A percentile compares a stretch with the other conserved stretches of the same genome.
phyloP scores from a whole-genome alignment of 2,329 filamentous ascomycete genomes.

The Ophiostoma sp. region DNA sequence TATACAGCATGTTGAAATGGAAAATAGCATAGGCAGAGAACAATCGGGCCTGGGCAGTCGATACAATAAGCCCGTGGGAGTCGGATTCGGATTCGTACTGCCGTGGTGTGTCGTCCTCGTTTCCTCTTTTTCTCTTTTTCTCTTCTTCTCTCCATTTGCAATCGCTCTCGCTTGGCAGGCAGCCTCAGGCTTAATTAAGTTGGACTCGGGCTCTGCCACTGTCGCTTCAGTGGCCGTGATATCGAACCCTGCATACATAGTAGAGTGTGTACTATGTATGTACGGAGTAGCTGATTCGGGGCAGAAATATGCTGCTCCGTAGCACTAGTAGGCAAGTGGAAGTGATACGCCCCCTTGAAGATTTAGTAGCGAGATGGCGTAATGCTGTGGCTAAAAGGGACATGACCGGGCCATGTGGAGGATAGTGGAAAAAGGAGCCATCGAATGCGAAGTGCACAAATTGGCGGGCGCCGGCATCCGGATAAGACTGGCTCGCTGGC shows the following conservation, averaged over 20 bases:
- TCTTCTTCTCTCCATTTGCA: not conserved
- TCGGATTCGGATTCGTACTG: not conserved
- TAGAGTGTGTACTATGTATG: not conserved
- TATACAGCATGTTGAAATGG: not conserved
- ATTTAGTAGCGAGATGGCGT: not conserved
- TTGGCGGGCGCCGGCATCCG: slow-evolving; percentile 9
- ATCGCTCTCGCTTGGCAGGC: not conserved
- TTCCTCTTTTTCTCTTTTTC: not conserved
- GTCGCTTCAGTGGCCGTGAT: not conserved
- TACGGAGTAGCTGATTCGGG: not conserved
- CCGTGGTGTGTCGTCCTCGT: not conserved
- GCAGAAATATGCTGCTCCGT: not conserved
- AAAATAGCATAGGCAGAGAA: not conserved
- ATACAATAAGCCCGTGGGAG: not conserved
- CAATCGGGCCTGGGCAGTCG: not conserved
- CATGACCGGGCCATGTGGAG: not conserved
- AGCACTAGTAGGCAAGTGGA: not conserved
- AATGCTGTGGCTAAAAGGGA: slow-evolving; percentile 7
- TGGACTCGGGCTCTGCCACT: not conserved
- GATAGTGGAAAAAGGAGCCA: not conserved
- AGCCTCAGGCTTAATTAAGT: not conserved
- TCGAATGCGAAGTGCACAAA: not conserved
- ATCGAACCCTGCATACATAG: not conserved
- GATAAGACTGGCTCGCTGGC: not conserved
- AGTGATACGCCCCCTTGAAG: slow-evolving; percentile 1